Conservation (phyloP, 1,139 yeast species). For the Suhomyces kunorum region DNA sequence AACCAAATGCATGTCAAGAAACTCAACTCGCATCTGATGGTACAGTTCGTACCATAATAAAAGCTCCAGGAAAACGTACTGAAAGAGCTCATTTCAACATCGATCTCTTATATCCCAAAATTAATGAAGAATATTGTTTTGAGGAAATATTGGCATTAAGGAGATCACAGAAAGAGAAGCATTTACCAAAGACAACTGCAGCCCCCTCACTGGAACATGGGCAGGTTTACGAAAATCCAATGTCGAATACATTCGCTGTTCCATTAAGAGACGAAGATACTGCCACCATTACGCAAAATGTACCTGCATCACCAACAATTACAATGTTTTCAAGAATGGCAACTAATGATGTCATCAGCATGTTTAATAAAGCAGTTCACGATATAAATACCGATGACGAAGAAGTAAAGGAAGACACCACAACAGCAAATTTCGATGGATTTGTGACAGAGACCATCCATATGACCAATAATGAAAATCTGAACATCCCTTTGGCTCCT, state of each 20-base stretch:
- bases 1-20: constrained; percentile 8
- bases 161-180: neutral
- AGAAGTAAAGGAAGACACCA: constrained; percentile 31
- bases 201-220: neutral
- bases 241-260: constrained; percentile 29
- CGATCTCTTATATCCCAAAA: constrained; percentile 51
- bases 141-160: constrained; percentile 57
- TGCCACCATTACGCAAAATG: constrained; percentile 10
- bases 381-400: constrained; percentile 34
- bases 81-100: constrained; percentile 68
- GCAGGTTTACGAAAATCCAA: neutral
- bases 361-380: constrained; percentile 69
- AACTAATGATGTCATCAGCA: constrained; percentile 67
- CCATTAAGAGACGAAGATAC: constrained; percentile 34
- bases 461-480: neutral
- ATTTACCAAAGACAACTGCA: neutral
- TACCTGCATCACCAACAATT: constrained; percentile 68
- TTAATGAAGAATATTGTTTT: constrained; percentile 52
- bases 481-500: constrained; percentile 6
- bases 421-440: constrained; percentile 47
- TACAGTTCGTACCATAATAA: constrained; percentile 48
- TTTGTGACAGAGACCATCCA: constrained; percentile 55
- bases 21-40: constrained; percentile 44
- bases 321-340: constrained; percentile 79
- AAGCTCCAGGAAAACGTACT: constrained; percentile 57